These are phyloP conservation scores for Pyricularia grisea DNA, from an alignment of 2,329 filamentous ascomycete species.

Conservation along the genomic window DNA sequence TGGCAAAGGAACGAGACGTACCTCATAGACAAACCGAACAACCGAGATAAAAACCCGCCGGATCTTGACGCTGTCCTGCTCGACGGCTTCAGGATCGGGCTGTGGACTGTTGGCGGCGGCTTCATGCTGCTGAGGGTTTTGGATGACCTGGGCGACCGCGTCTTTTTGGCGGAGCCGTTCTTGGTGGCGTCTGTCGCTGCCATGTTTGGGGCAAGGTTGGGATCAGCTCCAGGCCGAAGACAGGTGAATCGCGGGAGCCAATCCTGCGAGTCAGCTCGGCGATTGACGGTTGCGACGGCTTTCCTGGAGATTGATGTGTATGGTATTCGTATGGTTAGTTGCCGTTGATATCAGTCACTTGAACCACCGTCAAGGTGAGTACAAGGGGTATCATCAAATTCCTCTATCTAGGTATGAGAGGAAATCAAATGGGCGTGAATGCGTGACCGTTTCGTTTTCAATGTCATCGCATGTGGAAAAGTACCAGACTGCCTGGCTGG, in stretches of 20 bases:
- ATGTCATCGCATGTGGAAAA: neutral
- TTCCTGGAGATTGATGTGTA: neutral
- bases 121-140: neutral
- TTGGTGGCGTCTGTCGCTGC: conserved; percentile 2
- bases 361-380: neutral
- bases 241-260: conserved; percentile 3
- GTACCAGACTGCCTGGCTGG: neutral
- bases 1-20: conserved; percentile 1
- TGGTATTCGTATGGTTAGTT: neutral
- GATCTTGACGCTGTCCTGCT: conserved; percentile 18
- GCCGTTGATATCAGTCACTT: neutral
- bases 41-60: conserved; percentile 24
- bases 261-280: conserved; percentile 2
- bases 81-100: conserved; percentile 23
- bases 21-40: conserved; percentile 25
- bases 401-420: neutral
- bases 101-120: conserved; percentile 20
- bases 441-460: neutral
- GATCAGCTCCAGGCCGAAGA: conserved; percentile 15
- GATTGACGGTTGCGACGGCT: neutral
- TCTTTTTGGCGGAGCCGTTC: conserved; percentile 16
- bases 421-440: neutral
- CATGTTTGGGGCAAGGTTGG: conserved; percentile 1
- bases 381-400: neutral
- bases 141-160: neutral